Conservation (phyloP, 2,329 filamentous ascomycete species). For the Hymenoscyphus fructigenus region DNA sequence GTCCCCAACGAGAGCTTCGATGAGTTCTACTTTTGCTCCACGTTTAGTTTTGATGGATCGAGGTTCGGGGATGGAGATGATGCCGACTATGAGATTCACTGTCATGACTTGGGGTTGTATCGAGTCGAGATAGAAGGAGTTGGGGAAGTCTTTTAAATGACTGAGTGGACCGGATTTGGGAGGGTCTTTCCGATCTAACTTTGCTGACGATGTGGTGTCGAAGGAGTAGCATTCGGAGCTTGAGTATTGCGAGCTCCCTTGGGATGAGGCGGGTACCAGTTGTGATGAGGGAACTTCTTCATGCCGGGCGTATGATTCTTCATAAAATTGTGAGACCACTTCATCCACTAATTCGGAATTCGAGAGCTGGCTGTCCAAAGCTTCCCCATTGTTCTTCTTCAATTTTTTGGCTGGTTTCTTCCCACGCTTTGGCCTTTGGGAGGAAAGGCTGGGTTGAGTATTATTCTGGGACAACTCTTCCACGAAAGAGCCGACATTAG, state of each 20-base stretch:
- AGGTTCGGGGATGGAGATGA: constrained; percentile 69
- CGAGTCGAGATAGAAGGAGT: constrained; percentile 60
- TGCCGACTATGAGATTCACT: constrained; percentile 75
- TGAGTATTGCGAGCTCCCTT: constrained; percentile 23
- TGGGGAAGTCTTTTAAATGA: constrained; percentile 69
- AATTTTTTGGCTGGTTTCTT: not conserved
- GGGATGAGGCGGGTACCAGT: constrained; percentile 38
- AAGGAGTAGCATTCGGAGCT: constrained; percentile 39
- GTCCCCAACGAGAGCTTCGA: constrained; percentile 81
- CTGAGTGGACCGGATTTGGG: constrained; percentile 46
- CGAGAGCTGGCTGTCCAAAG: constrained; percentile 10
- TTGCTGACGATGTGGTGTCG: constrained; percentile 36
- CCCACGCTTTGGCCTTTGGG: not conserved
- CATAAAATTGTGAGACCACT: constrained; percentile 65
- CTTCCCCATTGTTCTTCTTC: not conserved
- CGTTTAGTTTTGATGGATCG: constrained; percentile 67
- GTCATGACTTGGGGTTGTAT: constrained; percentile 80
- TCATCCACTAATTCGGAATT: constrained; percentile 30
- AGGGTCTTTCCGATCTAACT: constrained; percentile 23
- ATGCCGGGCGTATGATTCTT: constrained; percentile 73
- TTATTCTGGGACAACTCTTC: constrained; percentile 23
- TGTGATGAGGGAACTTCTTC: constrained; percentile 65
- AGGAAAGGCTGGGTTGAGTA: not conserved
- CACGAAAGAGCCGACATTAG: constrained; percentile 38
- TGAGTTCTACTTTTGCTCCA: constrained; percentile 60